phyloP scores from a whole-genome alignment of 2,329 filamentous ascomycete species.

The Colletotrichum kahawae region DNA sequence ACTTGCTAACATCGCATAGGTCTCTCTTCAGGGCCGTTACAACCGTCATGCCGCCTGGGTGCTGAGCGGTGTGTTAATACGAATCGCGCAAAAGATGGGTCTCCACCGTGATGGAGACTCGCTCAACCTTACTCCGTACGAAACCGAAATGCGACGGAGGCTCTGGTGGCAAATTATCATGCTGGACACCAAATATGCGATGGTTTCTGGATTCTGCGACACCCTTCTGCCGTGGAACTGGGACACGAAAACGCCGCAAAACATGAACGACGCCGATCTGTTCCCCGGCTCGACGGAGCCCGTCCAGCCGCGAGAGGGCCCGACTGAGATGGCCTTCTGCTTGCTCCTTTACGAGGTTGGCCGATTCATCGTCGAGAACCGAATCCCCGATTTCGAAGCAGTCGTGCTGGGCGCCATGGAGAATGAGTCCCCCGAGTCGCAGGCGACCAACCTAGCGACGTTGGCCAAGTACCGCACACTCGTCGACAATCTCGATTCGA shows the following conservation, averaged over 20 bases:
- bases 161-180: conserved; percentile 71
- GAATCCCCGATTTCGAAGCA: conserved; percentile 46
- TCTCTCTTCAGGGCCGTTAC: conserved; percentile 62
- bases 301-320: conserved; percentile 56
- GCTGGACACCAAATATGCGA: conserved; percentile 60
- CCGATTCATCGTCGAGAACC: conserved; percentile 49
- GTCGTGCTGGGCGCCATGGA: conserved; percentile 40
- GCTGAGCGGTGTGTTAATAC: conserved; percentile 63
- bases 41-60: conserved; percentile 66
- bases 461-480: conserved; percentile 47
- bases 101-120: conserved; percentile 66
- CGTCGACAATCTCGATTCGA: conserved; percentile 46
- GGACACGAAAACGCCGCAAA: conserved; percentile 61
- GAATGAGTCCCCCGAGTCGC: conserved; percentile 50
- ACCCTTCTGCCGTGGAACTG: conserved; percentile 56
- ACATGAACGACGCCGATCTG: conserved; percentile 64
- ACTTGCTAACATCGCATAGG: conserved; percentile 36
- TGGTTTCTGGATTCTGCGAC: conserved; percentile 62
- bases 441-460: conserved; percentile 46
- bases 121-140: conserved; percentile 63
- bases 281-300: conserved; percentile 58
- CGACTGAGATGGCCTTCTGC: conserved; percentile 66
- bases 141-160: conserved; percentile 70
- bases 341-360: conserved; percentile 56
- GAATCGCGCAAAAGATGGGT: conserved; percentile 72